A percentile compares a stretch with the other conserved stretches of the same genome.
These are phyloP conservation scores for Nymphaea colorata DNA, from an alignment of 164 flowering plant genomes.

Conservation along the genomic window DNA sequence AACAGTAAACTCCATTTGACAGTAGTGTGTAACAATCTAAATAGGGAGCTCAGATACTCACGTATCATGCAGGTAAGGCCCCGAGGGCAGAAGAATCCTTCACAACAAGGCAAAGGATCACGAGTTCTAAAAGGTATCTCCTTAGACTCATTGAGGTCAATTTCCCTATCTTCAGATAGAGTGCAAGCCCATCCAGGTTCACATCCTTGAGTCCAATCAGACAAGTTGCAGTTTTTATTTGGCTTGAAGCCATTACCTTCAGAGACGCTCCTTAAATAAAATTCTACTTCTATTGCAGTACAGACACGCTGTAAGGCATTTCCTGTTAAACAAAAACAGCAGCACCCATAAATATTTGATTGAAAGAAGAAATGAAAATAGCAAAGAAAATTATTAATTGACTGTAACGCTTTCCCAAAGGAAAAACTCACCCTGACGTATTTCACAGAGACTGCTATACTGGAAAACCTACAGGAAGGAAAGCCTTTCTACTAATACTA, in stretches of 20 bases:
- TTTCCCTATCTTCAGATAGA: constrained; percentile 19
- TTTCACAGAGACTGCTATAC: too few relatives aligned
- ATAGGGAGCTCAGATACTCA: constrained; percentile 27
- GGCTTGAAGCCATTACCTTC: constrained; percentile 35
- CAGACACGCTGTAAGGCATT: constrained; percentile 55
- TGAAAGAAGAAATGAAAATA: background rate
- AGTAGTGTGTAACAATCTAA: too few relatives aligned
- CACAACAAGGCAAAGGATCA: constrained; percentile 65
- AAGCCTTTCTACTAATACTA: too few relatives aligned
- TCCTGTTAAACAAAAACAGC: constrained; percentile 23
- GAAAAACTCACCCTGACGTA: background rate
- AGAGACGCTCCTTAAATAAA: constrained; percentile 42
- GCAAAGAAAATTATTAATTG: background rate
- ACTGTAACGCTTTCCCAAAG: background rate
- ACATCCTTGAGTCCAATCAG: constrained; percentile 78
- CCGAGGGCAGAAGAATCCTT: constrained; percentile 89
- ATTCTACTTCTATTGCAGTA: constrained; percentile 77
- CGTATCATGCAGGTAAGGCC: constrained; percentile 98
- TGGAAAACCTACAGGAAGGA: too few relatives aligned
- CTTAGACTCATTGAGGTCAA: constrained; percentile 38
- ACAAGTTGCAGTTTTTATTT: constrained; percentile 78
- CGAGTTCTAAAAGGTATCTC: constrained; percentile 43
- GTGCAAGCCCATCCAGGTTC: constrained; percentile 98
- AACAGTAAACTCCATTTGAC: too few relatives aligned
- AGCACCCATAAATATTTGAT: background rate